Evolutionary conservation across 768 basidiomycete species (phyloP), one percentile per base, ranked within the genome.

Genomic region (Suillus clintonianus): DNA sequence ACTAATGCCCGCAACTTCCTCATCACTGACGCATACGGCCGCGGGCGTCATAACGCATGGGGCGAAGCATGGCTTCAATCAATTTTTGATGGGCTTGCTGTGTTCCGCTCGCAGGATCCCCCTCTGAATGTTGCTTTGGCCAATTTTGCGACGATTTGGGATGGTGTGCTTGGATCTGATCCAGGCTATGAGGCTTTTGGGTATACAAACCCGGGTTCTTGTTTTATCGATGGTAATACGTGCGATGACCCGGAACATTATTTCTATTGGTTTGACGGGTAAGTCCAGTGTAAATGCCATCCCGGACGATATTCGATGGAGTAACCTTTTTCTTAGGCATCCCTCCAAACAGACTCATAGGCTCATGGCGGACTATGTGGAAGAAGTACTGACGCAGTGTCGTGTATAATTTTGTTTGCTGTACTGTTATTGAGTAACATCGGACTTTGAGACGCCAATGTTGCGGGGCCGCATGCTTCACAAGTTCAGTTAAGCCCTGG

Each of bases 201-300:
- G 14, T 86, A 82, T 65, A 74, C 74, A 27, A 85, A 77, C 39
- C 71, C 75, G 13, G 73, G 74, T 22, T 71, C 78, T 0, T 83
- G 79, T 65, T 71, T 69, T 1, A 57, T 67, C 4, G 79, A 69
- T 3, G 72, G 71, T 3, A 75, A 75, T 5, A 68, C 65, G 62
- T 83, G 82, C 61, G 36, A 61, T 53, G 81, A 83, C 59, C 80
- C 81, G 3, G 81, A 82, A 41, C 83, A 82, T 66, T 78, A 78
- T 55, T 86, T 85, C 63, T 84, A 85, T 67, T 86, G 84, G 81
- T 81, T 85, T 27, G 71, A 73, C 43, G 79, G 80, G 85, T 85
- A 62, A 55, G 81, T 71, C 34, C 2, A 4, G 3, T 30, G 24
- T n/a, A 34, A 1, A 50, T 19, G n/a, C n/a, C n/a, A 17, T 37